Evolutionary conservation across 805 yeast species (phyloP).

Genomic region (Kodamaea fukazawae): DNA sequence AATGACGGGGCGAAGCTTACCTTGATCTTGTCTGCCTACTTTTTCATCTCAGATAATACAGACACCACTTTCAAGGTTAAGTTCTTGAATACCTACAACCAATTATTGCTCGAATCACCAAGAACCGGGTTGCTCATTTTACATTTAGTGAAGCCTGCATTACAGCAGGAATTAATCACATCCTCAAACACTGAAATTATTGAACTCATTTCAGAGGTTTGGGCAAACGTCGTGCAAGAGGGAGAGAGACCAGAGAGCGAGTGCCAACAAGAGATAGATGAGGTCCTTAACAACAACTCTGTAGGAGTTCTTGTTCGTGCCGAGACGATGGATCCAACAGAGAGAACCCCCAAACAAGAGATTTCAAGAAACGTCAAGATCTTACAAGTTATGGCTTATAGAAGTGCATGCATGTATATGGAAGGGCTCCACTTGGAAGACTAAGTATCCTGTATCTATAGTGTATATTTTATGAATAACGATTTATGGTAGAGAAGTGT

Average conservation of each 20-base stretch:
- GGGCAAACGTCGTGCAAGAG: conserved; percentile 15
- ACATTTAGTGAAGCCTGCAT: conserved; percentile 28
- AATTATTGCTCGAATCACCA: conserved; percentile 21
- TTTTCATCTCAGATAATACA: conserved; percentile 27
- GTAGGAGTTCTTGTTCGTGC: background rate
- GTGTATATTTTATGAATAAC: conserved; percentile 2
- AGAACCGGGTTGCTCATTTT: conserved; percentile 25
- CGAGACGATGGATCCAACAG: conserved; percentile 3
- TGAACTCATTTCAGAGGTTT: conserved; percentile 27
- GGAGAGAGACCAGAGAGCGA: background rate
- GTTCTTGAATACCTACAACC: conserved; percentile 28
- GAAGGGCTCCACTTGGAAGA: conserved; percentile 37
- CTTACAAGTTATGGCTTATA: conserved; percentile 35
- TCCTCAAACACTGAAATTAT: conserved; percentile 27
- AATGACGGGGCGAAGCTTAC: conserved; percentile 21
- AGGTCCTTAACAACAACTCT: conserved; percentile 15
- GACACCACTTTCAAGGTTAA: conserved; percentile 28
- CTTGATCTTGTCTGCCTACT: conserved; percentile 29
- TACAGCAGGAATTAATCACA: conserved; percentile 27
- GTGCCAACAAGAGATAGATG: conserved; percentile 12
- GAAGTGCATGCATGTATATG: conserved; percentile 34
- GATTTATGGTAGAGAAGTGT: background rate
- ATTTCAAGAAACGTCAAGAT: conserved; percentile 14
- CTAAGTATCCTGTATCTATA: conserved; percentile 11
- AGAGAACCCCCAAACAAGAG: conserved; percentile 2